Conservation (phyloP, 306 rosid species). For the Rubus idaeus region DNA sequence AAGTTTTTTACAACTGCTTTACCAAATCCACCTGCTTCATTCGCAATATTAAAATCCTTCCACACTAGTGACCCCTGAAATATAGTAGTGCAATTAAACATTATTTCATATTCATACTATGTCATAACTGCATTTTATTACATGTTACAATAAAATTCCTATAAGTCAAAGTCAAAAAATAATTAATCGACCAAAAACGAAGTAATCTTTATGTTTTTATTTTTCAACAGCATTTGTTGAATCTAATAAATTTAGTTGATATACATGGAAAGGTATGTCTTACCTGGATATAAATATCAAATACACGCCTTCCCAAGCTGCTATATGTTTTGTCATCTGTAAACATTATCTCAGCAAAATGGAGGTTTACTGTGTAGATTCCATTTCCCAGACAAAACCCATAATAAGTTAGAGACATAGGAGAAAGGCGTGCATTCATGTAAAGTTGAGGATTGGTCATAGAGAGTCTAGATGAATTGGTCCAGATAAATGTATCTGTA, state of each 20-base stretch:
- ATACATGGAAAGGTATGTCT: neutral
- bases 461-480: conserved; percentile 30
- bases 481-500: neutral
- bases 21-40: conserved; percentile 36
- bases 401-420: conserved; percentile 47
- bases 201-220: no score
- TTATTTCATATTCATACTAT: neutral
- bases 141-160: neutral
- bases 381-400: conserved; percentile 39
- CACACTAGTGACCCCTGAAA: conserved; percentile 35
- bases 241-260: neutral
- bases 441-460: conserved; percentile 38
- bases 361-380: conserved; percentile 34
- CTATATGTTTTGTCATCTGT: conserved; percentile 11
- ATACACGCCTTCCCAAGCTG: conserved; percentile 50
- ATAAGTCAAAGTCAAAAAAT: neutral
- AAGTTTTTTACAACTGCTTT: neutral
- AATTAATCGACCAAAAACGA: neutral
- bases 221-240: neutral
- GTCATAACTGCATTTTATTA: neutral
- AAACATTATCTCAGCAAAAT: conserved; percentile 42
- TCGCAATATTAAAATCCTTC: conserved; percentile 55
- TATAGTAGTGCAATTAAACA: neutral
- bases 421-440: conserved; percentile 58
- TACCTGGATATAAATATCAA: conserved; percentile 43